Evolutionary conservation across 768 basidiomycete genomes (phyloP), one percentile per base, ranked within the genome.

Genomic region (Pholiota conissans): DNA sequence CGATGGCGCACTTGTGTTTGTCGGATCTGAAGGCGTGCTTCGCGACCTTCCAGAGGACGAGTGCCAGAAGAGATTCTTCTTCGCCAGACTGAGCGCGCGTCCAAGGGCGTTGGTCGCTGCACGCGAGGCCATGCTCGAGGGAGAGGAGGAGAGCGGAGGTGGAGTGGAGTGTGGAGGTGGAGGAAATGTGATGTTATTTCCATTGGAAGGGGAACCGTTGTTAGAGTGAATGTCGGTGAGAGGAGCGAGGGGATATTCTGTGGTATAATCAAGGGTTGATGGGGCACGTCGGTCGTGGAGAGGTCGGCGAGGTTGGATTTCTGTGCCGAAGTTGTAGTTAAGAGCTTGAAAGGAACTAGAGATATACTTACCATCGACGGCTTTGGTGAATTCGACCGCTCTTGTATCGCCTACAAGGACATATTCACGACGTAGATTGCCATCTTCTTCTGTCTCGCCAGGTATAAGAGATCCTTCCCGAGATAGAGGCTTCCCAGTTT

Each of bases 381-480:
- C 84, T 14, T 86, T 85, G 69, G 93, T 93, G 69, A 98, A 93
- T 69, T 98, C 95, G 2, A 98, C 90, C 1, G 91, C 91, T 49
- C 88, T 81, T 53, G 83, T 85, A 70, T 99, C 94, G 40, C 90
- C 95, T 1, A 98, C 91, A 0, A 99, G 83, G 0, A 98, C 96
- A 64, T 99, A 99, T 66, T 98, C 96, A 60, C 86, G 82, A 52
- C 89, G 81, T 49, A 93, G 77, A 49, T 87, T 76, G 0, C 89
- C 89, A 66, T 92, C 90, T 67, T 93, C 90, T 65, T 92, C 91
- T 0, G 87, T 89, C 69, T 93, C 90, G 3, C 91, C 91, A 10
- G 90, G 90, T 51, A 91, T 91, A 56, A 83, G 70, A 0, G 90
- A 91, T 1, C 80, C 84, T 37, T 85, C 83, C 0, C 84, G 79